phyloP scores from a whole-genome alignment of 352 stramenopile genomes.

The Pythium scleroteichum region DNA sequence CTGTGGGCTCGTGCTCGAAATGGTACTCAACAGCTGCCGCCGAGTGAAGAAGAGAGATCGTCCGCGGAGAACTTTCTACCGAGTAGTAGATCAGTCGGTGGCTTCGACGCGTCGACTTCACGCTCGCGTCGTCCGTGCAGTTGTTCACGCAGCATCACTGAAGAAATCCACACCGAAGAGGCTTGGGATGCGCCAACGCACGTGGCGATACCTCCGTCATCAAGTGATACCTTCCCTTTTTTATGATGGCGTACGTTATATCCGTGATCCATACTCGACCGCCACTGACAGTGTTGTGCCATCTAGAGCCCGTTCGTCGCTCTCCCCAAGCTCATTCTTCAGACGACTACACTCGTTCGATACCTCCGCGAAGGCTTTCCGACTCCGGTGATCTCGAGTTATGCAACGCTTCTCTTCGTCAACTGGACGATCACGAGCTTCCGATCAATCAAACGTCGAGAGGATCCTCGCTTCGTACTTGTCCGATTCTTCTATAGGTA shows the following conservation, averaged over 20 bases:
- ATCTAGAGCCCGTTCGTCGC: constrained; percentile 40
- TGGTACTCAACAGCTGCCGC: constrained; percentile 20
- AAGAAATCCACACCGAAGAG: not conserved
- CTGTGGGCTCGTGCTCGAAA: constrained; percentile 31
- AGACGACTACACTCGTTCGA: constrained; percentile 40
- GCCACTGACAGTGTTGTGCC: not conserved
- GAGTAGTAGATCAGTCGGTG: not conserved
- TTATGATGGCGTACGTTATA: not conserved
- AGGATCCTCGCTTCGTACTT: constrained; percentile 10
- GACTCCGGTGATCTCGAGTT: constrained; percentile 37
- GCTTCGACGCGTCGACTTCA: not conserved
- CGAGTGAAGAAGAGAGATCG: not conserved
- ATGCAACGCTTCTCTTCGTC: constrained; percentile 38
- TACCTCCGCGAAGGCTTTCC: constrained; percentile 53
- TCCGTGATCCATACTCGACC: not conserved
- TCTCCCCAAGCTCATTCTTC: constrained; percentile 49
- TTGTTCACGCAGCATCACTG: not conserved
- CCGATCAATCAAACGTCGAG: constrained; percentile 21
- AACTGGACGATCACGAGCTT: constrained; percentile 57
- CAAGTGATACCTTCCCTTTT: not conserved
- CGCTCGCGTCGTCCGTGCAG: not conserved
- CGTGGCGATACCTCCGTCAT: not conserved
- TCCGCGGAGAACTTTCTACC: not conserved
- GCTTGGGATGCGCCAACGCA: not conserved
- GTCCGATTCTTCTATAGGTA: constrained; percentile 25